Evolutionary conservation across 495 filamentous ascomycete species (phyloP).

Genomic region (Hypoxylon intermedium): DNA sequence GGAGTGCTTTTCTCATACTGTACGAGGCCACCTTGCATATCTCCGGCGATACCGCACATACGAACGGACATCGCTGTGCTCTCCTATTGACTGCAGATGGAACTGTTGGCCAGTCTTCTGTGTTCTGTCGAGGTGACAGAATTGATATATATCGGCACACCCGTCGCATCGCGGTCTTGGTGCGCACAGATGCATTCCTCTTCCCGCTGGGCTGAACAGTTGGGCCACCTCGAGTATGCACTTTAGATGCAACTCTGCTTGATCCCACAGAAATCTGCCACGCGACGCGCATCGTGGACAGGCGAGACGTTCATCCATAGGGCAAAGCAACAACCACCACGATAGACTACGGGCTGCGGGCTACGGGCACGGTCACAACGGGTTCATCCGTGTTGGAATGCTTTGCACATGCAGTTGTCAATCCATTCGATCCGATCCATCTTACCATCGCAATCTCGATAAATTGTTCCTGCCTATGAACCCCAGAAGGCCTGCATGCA

Average conservation of each 20-base stretch:
- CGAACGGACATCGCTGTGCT: conserved; percentile 4
- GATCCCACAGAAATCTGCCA: conserved; percentile 10
- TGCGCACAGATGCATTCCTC: conserved; percentile 17
- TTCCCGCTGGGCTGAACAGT: too few species aligned
- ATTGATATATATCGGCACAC: conserved; percentile 19
- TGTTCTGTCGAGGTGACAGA: conserved; percentile 23
- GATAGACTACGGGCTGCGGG: too few species aligned
- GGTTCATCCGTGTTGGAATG: conserved; percentile 30
- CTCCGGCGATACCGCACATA: conserved; percentile 17
- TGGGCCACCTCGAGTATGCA: too few species aligned
- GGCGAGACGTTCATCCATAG: background rate
- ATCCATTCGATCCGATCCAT: conserved; percentile 23
- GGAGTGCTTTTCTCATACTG: conserved; percentile 13
- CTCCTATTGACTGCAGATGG: conserved; percentile 35
- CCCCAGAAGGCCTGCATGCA: background rate
- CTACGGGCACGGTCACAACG: conserved; percentile 1
- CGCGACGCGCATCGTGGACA: conserved; percentile 1
- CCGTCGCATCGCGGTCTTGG: conserved; percentile 1
- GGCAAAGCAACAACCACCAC: too few species aligned
- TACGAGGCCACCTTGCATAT: conserved; percentile 8
- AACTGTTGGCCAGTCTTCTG: conserved; percentile 21
- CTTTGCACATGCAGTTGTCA: conserved; percentile 20
- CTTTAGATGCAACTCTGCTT: background rate
- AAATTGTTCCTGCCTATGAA: conserved; percentile 7
- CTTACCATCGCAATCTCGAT: conserved; percentile 32